Base-by-base conservation (phyloP, 108 stramenopile genomes). In the Ochromonas danica region DNA sequence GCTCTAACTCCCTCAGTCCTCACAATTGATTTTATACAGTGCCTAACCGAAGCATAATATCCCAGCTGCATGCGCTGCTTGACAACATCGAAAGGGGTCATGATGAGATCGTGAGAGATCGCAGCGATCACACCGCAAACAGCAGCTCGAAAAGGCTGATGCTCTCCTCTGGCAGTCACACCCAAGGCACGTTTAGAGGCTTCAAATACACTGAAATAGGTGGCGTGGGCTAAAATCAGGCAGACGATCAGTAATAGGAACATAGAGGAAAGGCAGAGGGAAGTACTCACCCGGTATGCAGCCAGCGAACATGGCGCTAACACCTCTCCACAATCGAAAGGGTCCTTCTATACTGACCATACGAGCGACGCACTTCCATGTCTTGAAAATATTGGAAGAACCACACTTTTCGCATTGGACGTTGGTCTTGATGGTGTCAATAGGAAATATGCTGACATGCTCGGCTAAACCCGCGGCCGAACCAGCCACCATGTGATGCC, bases 21-120 rank as follows among this genome's bases (percentile, higher is more conserved):
- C 17, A 39, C 2, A 78, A 87, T 71, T 2, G 71, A 60, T n/a
- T 71, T 0, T 39, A 91, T 79, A 60, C 91, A 89, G 85, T 93
- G 86, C 0, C 80, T 17, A 45, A 92, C 67, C 74, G 91, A 93
- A 14, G 62, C 45, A 87, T 99, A 95, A 84, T 96, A 93, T 6
- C 98, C 98, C 65, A 99, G 88, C 81, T 99, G 98, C 83, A 99
- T 85, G 35, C 98, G 90, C 86, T 99, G 98, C 89, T 99, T 99
- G 81, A 99, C 81, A n/a, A 96, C 95, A 87, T 98, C 97, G 85
- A 96, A 85, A 2, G 98, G 96, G 10, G 95, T 94, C 93, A 99
- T 92, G 61, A 99, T 88, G 30, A 91, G 62, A 82, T 99, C 98
- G 81, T 99, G 98, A 1, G 88, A 80, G 25, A 95, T 80, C 10